phyloP scores from a whole-genome alignment of 2,329 filamentous ascomycete species.

The Pseudohalonectria lignicola region DNA sequence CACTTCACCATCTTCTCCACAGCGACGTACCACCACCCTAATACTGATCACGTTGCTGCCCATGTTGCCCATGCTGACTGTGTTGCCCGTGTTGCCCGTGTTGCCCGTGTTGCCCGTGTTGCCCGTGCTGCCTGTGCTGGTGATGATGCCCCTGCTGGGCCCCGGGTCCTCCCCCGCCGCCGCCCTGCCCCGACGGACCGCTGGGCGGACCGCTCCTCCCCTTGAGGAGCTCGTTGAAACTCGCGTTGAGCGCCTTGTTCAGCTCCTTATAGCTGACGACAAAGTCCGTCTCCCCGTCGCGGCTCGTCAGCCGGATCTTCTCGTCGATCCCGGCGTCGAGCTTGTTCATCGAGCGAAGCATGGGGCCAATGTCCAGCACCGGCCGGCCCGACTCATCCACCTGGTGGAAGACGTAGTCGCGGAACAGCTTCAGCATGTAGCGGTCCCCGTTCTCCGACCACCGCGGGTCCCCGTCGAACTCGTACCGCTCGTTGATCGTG shows the following conservation, averaged over 20 bases:
- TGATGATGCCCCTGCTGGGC: too few relatives aligned
- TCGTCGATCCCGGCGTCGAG: slow-evolving; percentile 85
- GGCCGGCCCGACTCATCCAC: slow-evolving; percentile 78
- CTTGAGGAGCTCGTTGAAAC: slow-evolving; percentile 49
- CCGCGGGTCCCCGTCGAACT: slow-evolving; percentile 62
- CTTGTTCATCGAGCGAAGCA: slow-evolving; percentile 80
- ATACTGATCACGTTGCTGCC: too few relatives aligned
- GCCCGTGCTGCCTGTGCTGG: too few relatives aligned
- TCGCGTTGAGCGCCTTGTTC: slow-evolving; percentile 49
- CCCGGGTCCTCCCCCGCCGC: too few relatives aligned
- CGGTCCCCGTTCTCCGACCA: slow-evolving; percentile 93
- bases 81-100: too few relatives aligned
- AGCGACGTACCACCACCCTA: too few relatives aligned
- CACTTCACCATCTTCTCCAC: too few relatives aligned
- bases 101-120: too few relatives aligned
- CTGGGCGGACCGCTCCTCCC: too few relatives aligned
- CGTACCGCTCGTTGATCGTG: slow-evolving; percentile 71
- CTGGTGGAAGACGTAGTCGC: slow-evolving; percentile 95
- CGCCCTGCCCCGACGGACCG: too few relatives aligned
- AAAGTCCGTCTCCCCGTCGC: slow-evolving; percentile 83
- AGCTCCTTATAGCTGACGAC: slow-evolving; percentile 86
- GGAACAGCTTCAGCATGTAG: slow-evolving; percentile 88
- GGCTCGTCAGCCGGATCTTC: slow-evolving; percentile 71
- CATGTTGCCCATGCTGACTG: too few relatives aligned
- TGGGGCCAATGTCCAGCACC: slow-evolving; percentile 77